These are phyloP conservation scores for Obba rivulosa DNA, from an alignment of 768 basidiomycete species.

Conservation along the genomic window DNA sequence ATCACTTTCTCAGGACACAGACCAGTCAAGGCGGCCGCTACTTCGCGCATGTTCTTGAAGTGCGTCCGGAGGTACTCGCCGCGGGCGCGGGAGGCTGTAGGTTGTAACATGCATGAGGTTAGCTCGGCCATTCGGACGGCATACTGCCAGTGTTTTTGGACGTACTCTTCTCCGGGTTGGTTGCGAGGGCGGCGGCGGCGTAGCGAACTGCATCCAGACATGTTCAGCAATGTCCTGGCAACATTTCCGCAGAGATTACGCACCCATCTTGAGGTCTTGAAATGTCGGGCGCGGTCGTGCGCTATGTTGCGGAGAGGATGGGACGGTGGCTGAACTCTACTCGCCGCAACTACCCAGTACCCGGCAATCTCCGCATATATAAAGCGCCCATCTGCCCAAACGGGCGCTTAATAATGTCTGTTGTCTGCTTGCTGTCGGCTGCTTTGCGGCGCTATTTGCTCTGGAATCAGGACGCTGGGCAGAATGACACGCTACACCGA, in stretches of 20 bases:
- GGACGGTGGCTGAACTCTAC: slow-evolving; percentile 23
- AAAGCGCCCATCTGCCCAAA: too few species aligned
- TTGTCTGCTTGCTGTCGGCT: too few species aligned
- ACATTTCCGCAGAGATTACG: slow-evolving; percentile 18
- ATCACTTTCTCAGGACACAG: slow-evolving; percentile 18
- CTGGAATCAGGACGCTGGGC: too few species aligned
- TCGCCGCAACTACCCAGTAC: slow-evolving; percentile 20
- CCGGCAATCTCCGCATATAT: slow-evolving; percentile 14
- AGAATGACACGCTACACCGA: too few species aligned
- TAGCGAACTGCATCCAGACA: slow-evolving; percentile 68
- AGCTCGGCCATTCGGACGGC: slow-evolving; percentile 1
- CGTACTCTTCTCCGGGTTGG: slow-evolving; percentile 95
- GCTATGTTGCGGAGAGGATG: slow-evolving; percentile 10
- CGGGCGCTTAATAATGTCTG: too few species aligned
- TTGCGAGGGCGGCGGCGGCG: slow-evolving; percentile 79
- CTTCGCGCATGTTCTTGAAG: slow-evolving; percentile 99
- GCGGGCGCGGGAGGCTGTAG: slow-evolving; percentile 80
- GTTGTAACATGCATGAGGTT: slow-evolving; percentile 1
- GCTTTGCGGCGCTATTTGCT: too few species aligned
- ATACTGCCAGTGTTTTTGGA: slow-evolving; percentile 1
- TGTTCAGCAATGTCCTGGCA: neutral
- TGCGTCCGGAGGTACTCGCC: slow-evolving; percentile 98
- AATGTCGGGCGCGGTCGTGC: slow-evolving; percentile 21
- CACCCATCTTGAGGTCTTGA: slow-evolving; percentile 37
- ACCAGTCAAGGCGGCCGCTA: slow-evolving; percentile 92